Evolutionary conservation across 148 eudicot species (phyloP), one percentile per base, ranked within the genome.

Genomic region (Rhododendron vialii): DNA sequence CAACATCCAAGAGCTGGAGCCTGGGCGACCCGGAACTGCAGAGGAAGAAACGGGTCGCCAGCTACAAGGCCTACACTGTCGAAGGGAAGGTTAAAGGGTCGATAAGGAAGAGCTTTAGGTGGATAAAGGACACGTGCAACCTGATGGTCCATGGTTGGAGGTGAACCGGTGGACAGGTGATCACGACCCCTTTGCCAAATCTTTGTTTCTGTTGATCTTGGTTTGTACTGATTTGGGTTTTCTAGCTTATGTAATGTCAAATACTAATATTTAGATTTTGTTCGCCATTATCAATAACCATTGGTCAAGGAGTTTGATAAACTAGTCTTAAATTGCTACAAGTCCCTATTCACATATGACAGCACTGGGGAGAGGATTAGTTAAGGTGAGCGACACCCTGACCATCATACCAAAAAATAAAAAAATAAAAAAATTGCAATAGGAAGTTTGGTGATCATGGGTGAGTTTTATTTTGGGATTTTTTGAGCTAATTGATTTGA

Each of bases 11-110:
- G 45, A 89, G 85, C 22, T 94, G 96, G 96, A 92, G 92, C 85
- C 88, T 93, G 4, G 91, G 74, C 74, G 98, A 93, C 87, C 96
- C 98, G 26, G 98, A 95, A 63, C 57, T 95, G 91, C 92, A 91
- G 90, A 92, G 98, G 88, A 95, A 95, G 90, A 92, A 92, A 81
- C 88, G 98, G 89, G 98, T 95, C 67, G 98, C 95, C 26, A 89
- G 95, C 82, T 95, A 95, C 35, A 95, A 95, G 78, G 90, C 91
- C 41, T 95, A 93, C 67, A 84, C 89, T 48, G 98, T 92, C 84
- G 96, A 95, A 59, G 96, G 95, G 4, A 95, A 92, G 87, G 89
- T 95, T 59, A 95, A 95, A 85, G 92, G 92, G 7, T 92, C 95
- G 41, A 78, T 95, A 45, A 90, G 91, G 85, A 95, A 92, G 85